These are phyloP conservation scores for Epichloe sp. DNA, from an alignment of 2,329 filamentous ascomycete species.

Conservation along the genomic window DNA sequence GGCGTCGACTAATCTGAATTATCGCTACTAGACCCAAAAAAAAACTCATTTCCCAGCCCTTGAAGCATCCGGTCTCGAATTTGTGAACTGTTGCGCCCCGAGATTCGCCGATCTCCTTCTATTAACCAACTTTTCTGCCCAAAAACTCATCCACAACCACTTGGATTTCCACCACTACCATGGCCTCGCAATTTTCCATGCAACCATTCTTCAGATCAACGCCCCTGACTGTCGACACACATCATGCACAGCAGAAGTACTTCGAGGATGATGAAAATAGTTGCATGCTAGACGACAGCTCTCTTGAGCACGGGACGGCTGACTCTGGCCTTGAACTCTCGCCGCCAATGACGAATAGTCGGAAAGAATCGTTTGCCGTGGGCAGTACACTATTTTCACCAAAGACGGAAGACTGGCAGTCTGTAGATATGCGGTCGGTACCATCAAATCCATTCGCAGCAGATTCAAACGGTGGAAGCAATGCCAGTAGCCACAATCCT, in stretches of 20 bases:
- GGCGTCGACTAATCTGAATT: not conserved
- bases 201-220: conserved; percentile 37
- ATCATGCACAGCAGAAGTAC: conserved; percentile 35
- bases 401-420: conserved; percentile 51
- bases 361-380: conserved; percentile 50
- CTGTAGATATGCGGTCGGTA: conserved; percentile 51
- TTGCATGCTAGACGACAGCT: conserved; percentile 43
- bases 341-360: conserved; percentile 47
- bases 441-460: conserved; percentile 50
- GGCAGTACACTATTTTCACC: conserved; percentile 46
- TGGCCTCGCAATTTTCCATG: conserved; percentile 39
- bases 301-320: conserved; percentile 44
- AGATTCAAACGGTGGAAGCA: conserved; percentile 33
- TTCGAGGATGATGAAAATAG: conserved; percentile 49
- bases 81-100: not conserved
- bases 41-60: not conserved
- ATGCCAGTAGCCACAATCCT: conserved; percentile 46
- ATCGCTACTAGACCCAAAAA: not conserved
- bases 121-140: not conserved
- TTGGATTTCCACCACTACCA: conserved; percentile 17
- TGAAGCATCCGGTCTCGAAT: not conserved
- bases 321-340: conserved; percentile 52
- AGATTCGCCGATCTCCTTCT: not conserved
- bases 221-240: conserved; percentile 40
- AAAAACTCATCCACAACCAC: not conserved